Evolutionary conservation across 371 early-diverging fungal genomes (phyloP).

Genomic region (Mucor mucedo): DNA sequence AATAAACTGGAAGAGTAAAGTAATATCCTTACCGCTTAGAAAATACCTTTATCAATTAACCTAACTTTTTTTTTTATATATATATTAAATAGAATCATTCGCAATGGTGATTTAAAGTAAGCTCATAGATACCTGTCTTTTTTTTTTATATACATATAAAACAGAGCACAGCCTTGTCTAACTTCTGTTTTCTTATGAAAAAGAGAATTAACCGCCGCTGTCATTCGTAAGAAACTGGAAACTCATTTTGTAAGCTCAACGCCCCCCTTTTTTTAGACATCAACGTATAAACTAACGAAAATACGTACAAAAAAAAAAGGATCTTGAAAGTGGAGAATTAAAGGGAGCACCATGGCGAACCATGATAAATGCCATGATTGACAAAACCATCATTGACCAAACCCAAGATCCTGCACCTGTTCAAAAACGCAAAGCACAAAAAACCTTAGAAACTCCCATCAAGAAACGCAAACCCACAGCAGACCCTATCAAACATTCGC

Average conservation of each 20-base stretch:
- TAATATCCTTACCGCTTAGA: background rate
- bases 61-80: background rate
- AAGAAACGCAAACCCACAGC: too few species aligned
- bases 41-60: too few species aligned
- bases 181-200: background rate
- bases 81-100: constrained; percentile 13
- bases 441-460: background rate
- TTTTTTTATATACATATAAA: too few species aligned
- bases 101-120: constrained; percentile 16
- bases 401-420: background rate
- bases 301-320: constrained; percentile 4
- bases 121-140: background rate
- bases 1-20: constrained; percentile 14
- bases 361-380: constrained; percentile 29
- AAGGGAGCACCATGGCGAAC: constrained; percentile 36
- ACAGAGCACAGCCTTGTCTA: background rate
- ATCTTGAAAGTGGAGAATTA: constrained; percentile 27
- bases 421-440: background rate
- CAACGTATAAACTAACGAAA: background rate
- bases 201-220: constrained; percentile 17
- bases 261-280: background rate
- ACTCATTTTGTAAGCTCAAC: constrained; percentile 17
- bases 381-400: constrained; percentile 18
- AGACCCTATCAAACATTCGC: too few species aligned
- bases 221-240: constrained; percentile 16